Evolutionary conservation across 768 basidiomycete species (phyloP), one percentile per base, ranked within the genome.

Genomic region (Rhodotorula babjevae): DNA sequence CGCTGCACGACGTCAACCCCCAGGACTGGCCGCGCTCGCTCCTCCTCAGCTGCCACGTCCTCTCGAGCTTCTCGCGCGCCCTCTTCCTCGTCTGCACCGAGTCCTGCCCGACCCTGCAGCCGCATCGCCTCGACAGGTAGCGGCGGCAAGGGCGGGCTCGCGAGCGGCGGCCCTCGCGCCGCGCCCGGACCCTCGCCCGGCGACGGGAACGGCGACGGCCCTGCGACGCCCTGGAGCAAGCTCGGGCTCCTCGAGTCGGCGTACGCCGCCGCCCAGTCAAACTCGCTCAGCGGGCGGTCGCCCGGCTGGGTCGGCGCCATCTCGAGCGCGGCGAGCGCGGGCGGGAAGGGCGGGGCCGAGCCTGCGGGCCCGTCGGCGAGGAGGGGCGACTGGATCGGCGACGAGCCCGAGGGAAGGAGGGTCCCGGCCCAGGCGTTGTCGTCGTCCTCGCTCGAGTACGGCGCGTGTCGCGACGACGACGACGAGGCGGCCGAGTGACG

Each of bases 251-350:
- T 25, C 21, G 40, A 42, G 11, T 42, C 27, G 29, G 53, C 67
- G 53, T 72, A 72, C n/a, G 67, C 67, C 7, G 63, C 71, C 1
- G 47, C 59, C 40, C 68, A 60, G 57, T 72, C 71, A 27, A 72
- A 72, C 36, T 72, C 71, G 63, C 71, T 72, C n/a, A 68, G 4
- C 15, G 71, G 71, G 29, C 71, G 55, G 36, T 66, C 53, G 27
- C 12, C 27, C 25, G 25, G 27, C 4, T 14, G 27, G 23, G 27
- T 11, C n/a, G 27, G 27, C 10, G n/a, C 27, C 52, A 14, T 42
- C 33, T 21, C 19, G 19, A 23, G 56, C 33, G 36, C 40, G n/a
- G 53, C 56, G 63, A n/a, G 53, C 27, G 27, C 33, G 21, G n/a
- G 18, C 3, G 19, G 53, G 63, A 18, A 42, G 42, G 42, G 14